Evolutionary conservation across 306 rosid species (phyloP), one percentile per base, ranked within the genome.

Genomic region (Hippophae rhamnoides): DNA sequence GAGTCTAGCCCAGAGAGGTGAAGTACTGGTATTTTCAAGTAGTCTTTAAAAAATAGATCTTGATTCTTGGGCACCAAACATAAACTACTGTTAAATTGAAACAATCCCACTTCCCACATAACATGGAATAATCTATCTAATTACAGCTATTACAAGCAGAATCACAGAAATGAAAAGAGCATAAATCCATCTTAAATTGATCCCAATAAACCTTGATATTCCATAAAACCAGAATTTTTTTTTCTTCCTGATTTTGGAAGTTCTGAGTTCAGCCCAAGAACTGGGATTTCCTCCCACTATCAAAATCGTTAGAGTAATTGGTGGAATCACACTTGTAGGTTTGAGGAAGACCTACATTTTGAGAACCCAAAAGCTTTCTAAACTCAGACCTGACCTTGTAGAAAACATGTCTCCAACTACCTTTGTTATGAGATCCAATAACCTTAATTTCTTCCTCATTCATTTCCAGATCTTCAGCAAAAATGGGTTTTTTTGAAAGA

Each of bases 391-490:
- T 79, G 46, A 82, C 65, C 78, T 89, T 83, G 10, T 47, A 83
- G 76, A 83, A 70, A 52, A 90, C 80, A 67, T 87, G 96, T 47
- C 76, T 70, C 84, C 72, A 81, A 69, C 81, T 90, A 10, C 96
- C 96, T 57, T 66, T 78, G 79, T 63, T 62, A 57, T 73, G 67
- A 50, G 87, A 78, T 10, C 87, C 87, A 5, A 90, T 85, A 47
- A 74, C 27, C 71, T 82, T 87, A 38, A 82, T 71, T 80, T 81
- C 96, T 8, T 79, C 86, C 47, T 87, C 86, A 76, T 85, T 83
- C 87, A 90, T 70, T 74, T 90, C 98, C 61, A 87, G 95, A 83
- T 90, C 98, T 40, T 45, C 46, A 1, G 89, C 87, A 47, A 90
- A 87, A 6, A 80, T 71, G 51, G 89, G 92, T 41, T 81, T 90